Evolutionary conservation across 202 grass and related monocot genomes (phyloP).

Genomic region (Zizania palustris): DNA sequence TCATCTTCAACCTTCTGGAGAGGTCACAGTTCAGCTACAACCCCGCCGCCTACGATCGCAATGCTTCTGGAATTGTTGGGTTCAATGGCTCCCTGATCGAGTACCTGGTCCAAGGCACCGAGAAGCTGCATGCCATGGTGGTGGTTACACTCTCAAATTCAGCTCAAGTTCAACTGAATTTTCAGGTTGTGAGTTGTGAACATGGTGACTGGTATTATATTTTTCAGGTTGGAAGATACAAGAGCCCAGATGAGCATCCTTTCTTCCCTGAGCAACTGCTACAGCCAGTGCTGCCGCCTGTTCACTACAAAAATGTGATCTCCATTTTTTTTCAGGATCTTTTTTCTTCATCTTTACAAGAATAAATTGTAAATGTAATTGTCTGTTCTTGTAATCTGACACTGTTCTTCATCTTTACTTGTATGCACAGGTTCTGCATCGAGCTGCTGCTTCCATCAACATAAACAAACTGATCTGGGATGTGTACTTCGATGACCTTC

Average conservation of each 20-base stretch:
- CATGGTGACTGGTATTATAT: neutral
- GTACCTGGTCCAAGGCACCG: conserved; percentile 52
- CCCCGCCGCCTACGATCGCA: conserved; percentile 47
- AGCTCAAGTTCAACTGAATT: too few species aligned
- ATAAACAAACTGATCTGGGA: conserved; percentile 58
- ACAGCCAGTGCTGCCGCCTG: conserved; percentile 46
- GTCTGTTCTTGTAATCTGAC: too few species aligned
- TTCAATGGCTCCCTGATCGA: conserved; percentile 54
- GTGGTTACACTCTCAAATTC: neutral
- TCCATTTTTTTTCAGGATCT: too few species aligned
- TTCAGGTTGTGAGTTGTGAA: too few species aligned
- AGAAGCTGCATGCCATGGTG: conserved; percentile 54
- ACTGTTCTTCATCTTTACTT: too few species aligned
- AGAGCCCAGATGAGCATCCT: conserved; percentile 67
- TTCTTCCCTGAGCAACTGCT: conserved; percentile 55
- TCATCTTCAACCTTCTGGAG: conserved; percentile 61
- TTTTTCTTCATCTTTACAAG: too few species aligned
- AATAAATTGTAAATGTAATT: too few species aligned
- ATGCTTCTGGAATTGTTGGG: conserved; percentile 41
- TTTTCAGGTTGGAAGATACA: conserved; percentile 61
- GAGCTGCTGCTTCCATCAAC: conserved; percentile 57
- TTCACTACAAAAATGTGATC: conserved; percentile 53
- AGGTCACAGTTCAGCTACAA: conserved; percentile 66
- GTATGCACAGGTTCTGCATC: conserved; percentile 57
- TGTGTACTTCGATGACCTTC: conserved; percentile 53